Base-by-base conservation (phyloP, 164 flowering plant genomes). In the Piper betle region DNA sequence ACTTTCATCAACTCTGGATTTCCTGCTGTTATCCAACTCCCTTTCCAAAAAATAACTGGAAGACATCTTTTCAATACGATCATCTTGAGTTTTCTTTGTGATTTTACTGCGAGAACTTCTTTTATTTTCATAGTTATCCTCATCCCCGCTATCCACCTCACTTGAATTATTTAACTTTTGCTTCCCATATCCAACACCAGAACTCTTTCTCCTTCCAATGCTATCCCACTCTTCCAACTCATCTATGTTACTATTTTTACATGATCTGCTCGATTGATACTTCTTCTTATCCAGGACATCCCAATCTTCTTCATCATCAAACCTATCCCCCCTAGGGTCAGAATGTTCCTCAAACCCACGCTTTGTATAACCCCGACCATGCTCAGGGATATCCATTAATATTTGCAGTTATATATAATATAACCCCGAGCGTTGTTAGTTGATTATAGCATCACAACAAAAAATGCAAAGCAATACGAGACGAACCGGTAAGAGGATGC, bases 31-130 rank as follows among this genome's bases (percentile, higher is more conserved):
- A 58, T 83, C 90, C 38, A 48, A 71, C 12, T 85, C 93, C 59
- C 87, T 87, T 67, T 92, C 91, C 70, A 74, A 79, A 68, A 86
- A 86, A 78, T 84, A 80, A 75, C 76, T 84, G 64, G 90, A 84
- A 62, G 86, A 65, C 63, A 80, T 83, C 66, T 87, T 91, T 70
- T 89, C 78, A 55, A 78, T 69, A 62, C 81, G 88, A 66, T 82
- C 97, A 67, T 84, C 97, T 63, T 78, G 80, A 50, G 74, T 80
- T 66, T 77, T 88, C 80, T 81, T 87, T 55, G 72, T n/a, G 72
- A 74, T 80, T 79, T 81, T 81, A n/a, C 86, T 67, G 2, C 81
- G 80, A 25, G 43, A 64, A 19, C 84, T 93, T 62, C 75, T 85
- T 68, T 77, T 83, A 25, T 64, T 56, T 10, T 83, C 96, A 70